Base-by-base conservation (phyloP, 2,329 filamentous ascomycete genomes). In the Alternaria rosae region DNA sequence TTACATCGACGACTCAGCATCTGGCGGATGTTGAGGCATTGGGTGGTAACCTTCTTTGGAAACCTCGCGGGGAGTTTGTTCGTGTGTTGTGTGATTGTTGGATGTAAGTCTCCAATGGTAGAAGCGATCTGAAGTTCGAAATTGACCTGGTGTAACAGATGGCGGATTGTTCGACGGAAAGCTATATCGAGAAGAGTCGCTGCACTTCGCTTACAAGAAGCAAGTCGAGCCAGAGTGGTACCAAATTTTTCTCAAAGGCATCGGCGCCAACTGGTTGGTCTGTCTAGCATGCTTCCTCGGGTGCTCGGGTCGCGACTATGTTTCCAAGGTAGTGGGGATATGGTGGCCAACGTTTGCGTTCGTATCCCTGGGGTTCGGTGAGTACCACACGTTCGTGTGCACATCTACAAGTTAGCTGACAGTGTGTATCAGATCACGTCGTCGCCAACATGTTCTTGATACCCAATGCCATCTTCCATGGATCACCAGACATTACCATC, bases 61-160 rank as follows among this genome's bases (percentile, higher is more conserved):
- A 86, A 86, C 64, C 70, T 86, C 4, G 81, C 82, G 4, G 84
- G 84, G 0, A 80, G 78, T 2, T 67, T 86, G 6, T 85, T 85
- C 62, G 76, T 85, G 11, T 81, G 84, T 59, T 72, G 79, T 5
- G 77, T 86, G 6, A 80, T 86, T 44, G 82, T 82, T 48, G 84
- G 84, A 35, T 85, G 81, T 83, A 71, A 52, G 78, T 76, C 25
- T 17, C 13, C 12, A 6, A 23, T 35, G 1, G 15, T 11, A 15
- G 6, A 7, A 13, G 2, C 15, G 4, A 23, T 10, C 6, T 10
- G 11, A 10, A 10, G 13, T 8, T 11, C 15, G 25, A 21, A 8
- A 28, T 8, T 54, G 38, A 59, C 26, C 28, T 8, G 2, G 8
- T 13, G 25, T 44, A 15, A 23, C 41, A 83, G 80, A 85, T 67